Conservation (phyloP, 176 grass and related monocot species). For the Phoenix dactylifera region DNA sequence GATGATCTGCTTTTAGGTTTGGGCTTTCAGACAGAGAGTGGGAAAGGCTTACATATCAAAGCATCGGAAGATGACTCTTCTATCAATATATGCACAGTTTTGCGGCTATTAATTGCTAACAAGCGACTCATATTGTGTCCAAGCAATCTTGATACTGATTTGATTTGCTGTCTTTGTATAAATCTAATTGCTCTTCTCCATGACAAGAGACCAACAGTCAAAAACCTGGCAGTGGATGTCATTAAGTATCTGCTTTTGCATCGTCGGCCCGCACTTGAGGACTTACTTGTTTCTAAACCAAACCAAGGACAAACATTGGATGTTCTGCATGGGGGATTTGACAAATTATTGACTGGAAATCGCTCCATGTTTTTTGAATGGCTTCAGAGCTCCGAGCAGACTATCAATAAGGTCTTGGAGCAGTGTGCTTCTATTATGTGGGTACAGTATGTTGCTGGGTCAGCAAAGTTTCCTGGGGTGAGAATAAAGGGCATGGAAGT, state of each 20-base stretch:
- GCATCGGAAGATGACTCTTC: constrained; percentile 52
- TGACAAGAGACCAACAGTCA: constrained; percentile 74
- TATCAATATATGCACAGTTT: constrained; percentile 81
- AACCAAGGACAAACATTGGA: constrained; percentile 68
- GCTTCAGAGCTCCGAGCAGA: constrained; percentile 67
- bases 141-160: constrained; percentile 86
- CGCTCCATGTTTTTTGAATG: constrained; percentile 78
- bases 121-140: constrained; percentile 90
- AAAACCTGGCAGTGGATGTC: constrained; percentile 70
- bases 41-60: constrained; percentile 47
- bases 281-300: constrained; percentile 70
- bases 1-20: constrained; percentile 72
- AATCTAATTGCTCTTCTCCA: constrained; percentile 83
- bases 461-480: constrained; percentile 92
- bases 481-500: constrained; percentile 99
- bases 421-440: constrained; percentile 90
- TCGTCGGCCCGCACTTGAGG: constrained; percentile 71
- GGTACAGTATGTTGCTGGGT: constrained; percentile 77
- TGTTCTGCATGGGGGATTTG: constrained; percentile 82
- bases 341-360: constrained; percentile 74
- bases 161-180: constrained; percentile 84
- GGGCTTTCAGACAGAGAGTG: constrained; percentile 59
- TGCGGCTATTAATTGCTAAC: constrained; percentile 87
- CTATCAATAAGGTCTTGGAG: constrained; percentile 78
- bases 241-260: constrained; percentile 90